These are phyloP conservation scores for Chalaropsis ovoidea DNA, from an alignment of 2,329 filamentous ascomycete genomes.

Conservation along the genomic window DNA sequence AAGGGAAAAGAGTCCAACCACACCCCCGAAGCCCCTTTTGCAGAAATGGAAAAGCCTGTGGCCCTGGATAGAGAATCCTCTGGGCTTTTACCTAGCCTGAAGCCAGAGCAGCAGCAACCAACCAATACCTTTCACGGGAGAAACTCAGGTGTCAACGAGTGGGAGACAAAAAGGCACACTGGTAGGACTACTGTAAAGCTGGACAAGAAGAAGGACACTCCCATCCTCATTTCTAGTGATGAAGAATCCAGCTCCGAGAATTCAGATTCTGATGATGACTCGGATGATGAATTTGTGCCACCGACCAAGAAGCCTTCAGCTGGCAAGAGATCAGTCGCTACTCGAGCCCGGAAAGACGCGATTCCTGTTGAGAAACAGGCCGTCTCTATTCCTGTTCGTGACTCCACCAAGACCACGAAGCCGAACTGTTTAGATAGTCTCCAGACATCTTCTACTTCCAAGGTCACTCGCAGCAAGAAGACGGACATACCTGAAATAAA, in stretches of 20 bases:
- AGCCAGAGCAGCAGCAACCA: not conserved
- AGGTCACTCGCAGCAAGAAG: not conserved
- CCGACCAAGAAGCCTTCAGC: not conserved
- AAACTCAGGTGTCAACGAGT: too few relatives aligned
- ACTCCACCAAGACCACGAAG: not conserved
- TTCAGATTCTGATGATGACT: not conserved
- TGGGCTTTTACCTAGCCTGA: not conserved
- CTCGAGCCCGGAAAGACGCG: not conserved
- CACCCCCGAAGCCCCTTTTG: not conserved
- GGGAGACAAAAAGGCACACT: not conserved
- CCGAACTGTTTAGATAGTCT: not conserved
- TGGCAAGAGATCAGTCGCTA: not conserved
- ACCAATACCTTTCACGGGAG: not conserved
- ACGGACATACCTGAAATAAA: not conserved
- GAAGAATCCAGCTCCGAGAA: not conserved
- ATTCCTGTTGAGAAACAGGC: not conserved
- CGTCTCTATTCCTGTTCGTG: not conserved
- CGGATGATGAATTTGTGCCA: conserved; percentile 16
- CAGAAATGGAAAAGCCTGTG: not conserved
- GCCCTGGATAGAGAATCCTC: not conserved
- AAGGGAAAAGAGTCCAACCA: not conserved
- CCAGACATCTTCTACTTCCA: not conserved
- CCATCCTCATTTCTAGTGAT: conserved; percentile 20
- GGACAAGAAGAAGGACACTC: not conserved
- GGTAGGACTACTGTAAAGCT: not conserved